phyloP scores from a whole-genome alignment of 2,329 filamentous ascomycete genomes.

The Calonectria fujianensis region DNA sequence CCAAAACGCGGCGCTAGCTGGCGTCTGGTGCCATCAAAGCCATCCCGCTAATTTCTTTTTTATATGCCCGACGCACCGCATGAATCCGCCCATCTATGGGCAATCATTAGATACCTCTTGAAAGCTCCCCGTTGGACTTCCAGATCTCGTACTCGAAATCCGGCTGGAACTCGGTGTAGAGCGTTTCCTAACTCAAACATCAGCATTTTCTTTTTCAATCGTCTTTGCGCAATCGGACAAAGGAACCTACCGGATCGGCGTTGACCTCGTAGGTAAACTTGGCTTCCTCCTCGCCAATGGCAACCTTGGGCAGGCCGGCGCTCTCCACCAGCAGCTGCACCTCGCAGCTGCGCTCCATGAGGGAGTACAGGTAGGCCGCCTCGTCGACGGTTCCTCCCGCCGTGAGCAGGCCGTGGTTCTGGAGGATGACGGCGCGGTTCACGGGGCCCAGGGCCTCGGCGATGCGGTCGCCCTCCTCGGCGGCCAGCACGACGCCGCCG shows the following conservation, averaged over 20 bases:
- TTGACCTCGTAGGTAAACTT: conserved; percentile 61
- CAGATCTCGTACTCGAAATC: conserved; percentile 60
- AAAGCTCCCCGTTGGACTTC: conserved; percentile 55
- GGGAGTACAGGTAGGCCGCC: conserved; percentile 76
- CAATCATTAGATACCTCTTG: too few species aligned
- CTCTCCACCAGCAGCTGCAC: conserved; percentile 59
- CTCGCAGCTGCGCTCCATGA: conserved; percentile 60
- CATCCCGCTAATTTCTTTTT: too few species aligned
- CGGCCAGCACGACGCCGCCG: conserved; percentile 77
- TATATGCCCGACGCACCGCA: too few species aligned
- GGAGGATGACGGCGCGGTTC: conserved; percentile 73
- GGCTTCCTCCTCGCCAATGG: conserved; percentile 62
- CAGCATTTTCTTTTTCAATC: too few species aligned
- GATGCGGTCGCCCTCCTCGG: conserved; percentile 76
- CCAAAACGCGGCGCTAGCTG: not conserved
- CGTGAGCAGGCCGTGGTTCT: conserved; percentile 80
- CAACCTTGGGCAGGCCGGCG: conserved; percentile 51
- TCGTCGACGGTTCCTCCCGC: conserved; percentile 80
- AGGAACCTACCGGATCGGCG: conserved; percentile 54
- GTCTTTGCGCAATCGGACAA: too few species aligned
- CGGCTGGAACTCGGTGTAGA: conserved; percentile 60
- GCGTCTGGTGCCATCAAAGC: not conserved
- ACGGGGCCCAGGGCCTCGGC: conserved; percentile 73
- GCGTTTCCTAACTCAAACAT: conserved; percentile 53
- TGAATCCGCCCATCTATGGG: too few species aligned